phyloP scores from a whole-genome alignment of 768 basidiomycete genomes.

The Collybia mongolica region DNA sequence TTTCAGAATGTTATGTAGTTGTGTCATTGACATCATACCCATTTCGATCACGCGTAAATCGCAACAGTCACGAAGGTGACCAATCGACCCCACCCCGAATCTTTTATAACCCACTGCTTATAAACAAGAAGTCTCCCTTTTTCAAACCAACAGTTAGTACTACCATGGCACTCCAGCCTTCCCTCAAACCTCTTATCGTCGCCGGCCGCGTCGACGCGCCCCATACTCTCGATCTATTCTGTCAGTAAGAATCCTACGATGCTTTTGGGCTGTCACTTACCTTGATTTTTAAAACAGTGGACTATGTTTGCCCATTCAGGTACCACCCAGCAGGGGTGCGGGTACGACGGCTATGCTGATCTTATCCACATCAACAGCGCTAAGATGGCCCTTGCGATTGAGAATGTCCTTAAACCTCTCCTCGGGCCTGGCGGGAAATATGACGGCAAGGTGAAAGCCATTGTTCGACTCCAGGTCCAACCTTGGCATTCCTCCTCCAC shows the following conservation, averaged over 20 bases:
- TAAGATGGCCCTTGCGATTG: slow-evolving; percentile 59
- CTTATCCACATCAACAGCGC: slow-evolving; percentile 34
- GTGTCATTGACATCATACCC: not conserved
- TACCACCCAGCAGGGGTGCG: slow-evolving; percentile 15
- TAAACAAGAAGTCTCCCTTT: not conserved
- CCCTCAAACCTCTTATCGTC: slow-evolving; percentile 62
- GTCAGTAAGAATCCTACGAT: slow-evolving; percentile 35
- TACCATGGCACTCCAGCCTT: slow-evolving; percentile 80
- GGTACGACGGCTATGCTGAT: too few species aligned
- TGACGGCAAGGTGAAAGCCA: slow-evolving; percentile 69
- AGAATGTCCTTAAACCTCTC: slow-evolving; percentile 58
- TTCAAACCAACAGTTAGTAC: not conserved
- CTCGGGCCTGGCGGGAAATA: slow-evolving; percentile 61
- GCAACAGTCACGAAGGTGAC: not conserved
- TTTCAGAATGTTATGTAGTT: too few species aligned
- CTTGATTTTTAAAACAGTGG: slow-evolving; percentile 51
- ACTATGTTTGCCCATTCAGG: slow-evolving; percentile 88
- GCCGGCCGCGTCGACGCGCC: slow-evolving; percentile 59
- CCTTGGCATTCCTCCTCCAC: slow-evolving; percentile 82
- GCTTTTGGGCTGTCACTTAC: not conserved
- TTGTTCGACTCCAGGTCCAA: slow-evolving; percentile 71
- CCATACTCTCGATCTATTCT: slow-evolving; percentile 79
- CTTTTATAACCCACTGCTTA: not conserved
- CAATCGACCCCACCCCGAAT: too few species aligned
- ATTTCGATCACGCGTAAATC: not conserved